Evolutionary conservation across 495 filamentous ascomycete species (phyloP), one percentile per base, ranked within the genome.

Genomic region (Annulohypoxylon moriforme): DNA sequence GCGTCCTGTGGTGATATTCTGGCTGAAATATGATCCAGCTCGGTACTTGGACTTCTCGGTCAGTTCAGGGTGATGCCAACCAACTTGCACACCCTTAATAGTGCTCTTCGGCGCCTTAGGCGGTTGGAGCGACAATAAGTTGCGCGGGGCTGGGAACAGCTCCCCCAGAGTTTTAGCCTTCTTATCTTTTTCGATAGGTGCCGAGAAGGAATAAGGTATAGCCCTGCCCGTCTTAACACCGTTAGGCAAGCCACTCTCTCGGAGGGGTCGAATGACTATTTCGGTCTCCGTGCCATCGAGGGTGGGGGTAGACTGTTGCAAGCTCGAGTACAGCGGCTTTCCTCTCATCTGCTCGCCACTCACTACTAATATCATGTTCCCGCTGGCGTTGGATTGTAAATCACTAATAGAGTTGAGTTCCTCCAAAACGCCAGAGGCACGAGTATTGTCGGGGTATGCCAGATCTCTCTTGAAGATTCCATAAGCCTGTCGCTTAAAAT

Each of bases 271-370:
- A 18, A 85, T 53, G 8, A 75, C 66, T 1, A 77, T 77, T 20
- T 74, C 66, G 1, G 77, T 78, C 16, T 74, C 72, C 0, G 53
- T 50, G 18, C 71, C 69, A 34, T 79, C 78, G 14, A 81, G 73
- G 25, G 80, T 75, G 47, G 82, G 78, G n/a, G 83, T 80, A 16
- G 82, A 81, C 56, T 85, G 84, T 69, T 91, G 90, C 25, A 94
- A 80, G 78, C 94, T 96, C 13, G 94, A 94, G 78, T 94, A 97
- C 14, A 97, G 83, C 60, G 95, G 93, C 71, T 89, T 91, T 13
- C 90, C 84, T 33, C 87, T 89, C 29, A 88, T 86, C n/a, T 89
- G 89, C 53, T 89, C 89, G 34, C 89, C 90, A 59, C 88, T 90
- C 1, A 96, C 81, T 0, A 91, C 93, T 67, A 97, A 80, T 1